Evolutionary conservation across 495 filamentous ascomycete species (phyloP), one percentile per base, ranked within the genome.

Genomic region (Amorphotheca resinae): DNA sequence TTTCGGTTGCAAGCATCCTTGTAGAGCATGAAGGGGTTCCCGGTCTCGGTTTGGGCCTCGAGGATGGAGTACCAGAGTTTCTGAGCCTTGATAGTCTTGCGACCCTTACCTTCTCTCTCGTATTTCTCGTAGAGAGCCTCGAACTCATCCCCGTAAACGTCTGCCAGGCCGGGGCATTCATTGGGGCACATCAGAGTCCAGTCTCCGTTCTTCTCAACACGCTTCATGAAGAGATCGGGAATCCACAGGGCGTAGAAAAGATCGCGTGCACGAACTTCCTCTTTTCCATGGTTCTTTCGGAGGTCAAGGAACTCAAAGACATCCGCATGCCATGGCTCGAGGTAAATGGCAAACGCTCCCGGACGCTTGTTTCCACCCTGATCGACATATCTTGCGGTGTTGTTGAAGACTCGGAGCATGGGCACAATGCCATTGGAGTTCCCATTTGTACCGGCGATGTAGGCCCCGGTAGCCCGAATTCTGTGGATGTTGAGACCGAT

Each of bases 301-400:
- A 98, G 77, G 57, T 98, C 91, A 50, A 98, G 74, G 72, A 93
- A 98, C 59, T 89, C 81, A 55, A 95, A 95, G 30, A 98, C 82
- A 67, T 98, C 91, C 16, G 88, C 81, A 66, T 98, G 91, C 91
- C 91, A 98, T 14, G 91, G 91, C 72, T 98, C 91, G n/a, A 98
- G 73, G 66, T 98, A 98, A 63, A 96, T 93, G 51, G 91, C 91
- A 61, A 98, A 98, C 39, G 91, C 91, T 65, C 91, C 91, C 25
- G 91, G 91, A 33, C 91, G 84, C 76, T 98, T 98, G 74, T 98
- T 98, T 55, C 91, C 91, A 65, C 91, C 91, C 66, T 98, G 91
- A 58, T 98, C 91, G 40, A 98, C 91, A 59, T 98, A 98, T 56
- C 91, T 77, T 17, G 91, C 91, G 41, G 91, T 98, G 68, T 96